A percentile compares a stretch with the other conserved stretches of the same genome.
These are phyloP conservation scores for Zasmidium angulare DNA, from an alignment of 2,329 filamentous ascomycete species.

Conservation along the genomic window DNA sequence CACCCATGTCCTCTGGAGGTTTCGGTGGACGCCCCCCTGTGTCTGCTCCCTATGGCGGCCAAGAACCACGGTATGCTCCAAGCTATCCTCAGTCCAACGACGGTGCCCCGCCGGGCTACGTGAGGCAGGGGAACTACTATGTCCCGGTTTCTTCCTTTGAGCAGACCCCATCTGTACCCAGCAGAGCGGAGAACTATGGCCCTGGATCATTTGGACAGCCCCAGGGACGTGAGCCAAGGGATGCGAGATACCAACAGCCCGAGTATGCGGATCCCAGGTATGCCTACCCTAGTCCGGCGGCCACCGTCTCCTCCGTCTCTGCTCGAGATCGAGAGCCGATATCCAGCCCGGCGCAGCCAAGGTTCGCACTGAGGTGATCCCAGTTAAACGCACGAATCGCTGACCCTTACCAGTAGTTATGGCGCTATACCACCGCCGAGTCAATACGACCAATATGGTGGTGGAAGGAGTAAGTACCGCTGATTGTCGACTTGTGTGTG, in stretches of 20 bases:
- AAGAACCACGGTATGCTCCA: constrained; percentile 34
- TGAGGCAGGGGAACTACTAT: constrained; percentile 35
- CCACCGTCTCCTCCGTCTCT: constrained; percentile 31
- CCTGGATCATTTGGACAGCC: constrained; percentile 24
- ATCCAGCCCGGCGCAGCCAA: constrained; percentile 29
- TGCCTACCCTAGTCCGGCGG: constrained; percentile 37
- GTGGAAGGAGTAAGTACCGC: constrained; percentile 35
- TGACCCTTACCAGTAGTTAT: constrained; percentile 31
- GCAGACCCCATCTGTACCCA: constrained; percentile 23
- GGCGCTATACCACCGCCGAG: constrained; percentile 25
- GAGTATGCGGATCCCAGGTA: constrained; percentile 35
- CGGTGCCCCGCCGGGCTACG: constrained; percentile 35
- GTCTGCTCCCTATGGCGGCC: constrained; percentile 23
- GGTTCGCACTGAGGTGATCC: constrained; percentile 28
- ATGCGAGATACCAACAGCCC: constrained; percentile 30
- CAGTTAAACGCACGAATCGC: constrained; percentile 10
- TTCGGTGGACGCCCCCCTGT: constrained; percentile 24
- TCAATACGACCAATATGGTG: constrained; percentile 32
- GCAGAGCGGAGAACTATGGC: constrained; percentile 29
- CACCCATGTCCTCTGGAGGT: constrained; percentile 23
- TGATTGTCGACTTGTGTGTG: constrained; percentile 9
- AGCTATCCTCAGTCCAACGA: constrained; percentile 29
- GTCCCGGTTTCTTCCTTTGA: constrained; percentile 34
- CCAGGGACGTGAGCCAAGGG: constrained; percentile 25
- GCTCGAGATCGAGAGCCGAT: constrained; percentile 31